A percentile compares a stretch with the other conserved stretches of the same genome.
Conservation (phyloP, 352 stramenopile species). For the Phytophthora ramorum region DNA sequence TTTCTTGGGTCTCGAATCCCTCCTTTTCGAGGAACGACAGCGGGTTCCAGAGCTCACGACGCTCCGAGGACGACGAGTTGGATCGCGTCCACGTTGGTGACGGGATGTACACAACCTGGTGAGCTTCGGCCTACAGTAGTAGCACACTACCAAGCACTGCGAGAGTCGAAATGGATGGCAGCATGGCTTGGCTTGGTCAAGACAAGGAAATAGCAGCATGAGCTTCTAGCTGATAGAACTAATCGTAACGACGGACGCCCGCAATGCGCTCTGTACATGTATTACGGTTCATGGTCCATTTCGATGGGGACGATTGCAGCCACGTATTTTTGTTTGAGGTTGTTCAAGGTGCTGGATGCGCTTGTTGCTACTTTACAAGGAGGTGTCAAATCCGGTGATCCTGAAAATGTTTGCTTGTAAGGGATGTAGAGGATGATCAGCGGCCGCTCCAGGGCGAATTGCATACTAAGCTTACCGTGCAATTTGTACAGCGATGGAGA, state of each 20-base stretch:
- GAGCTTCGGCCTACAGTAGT: conserved; percentile 8
- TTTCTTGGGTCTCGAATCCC: conserved; percentile 44
- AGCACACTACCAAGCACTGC: conserved; percentile 12
- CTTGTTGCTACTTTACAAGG: background rate
- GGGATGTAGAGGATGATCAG: too few relatives aligned
- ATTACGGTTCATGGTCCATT: background rate
- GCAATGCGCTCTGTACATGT: too few relatives aligned
- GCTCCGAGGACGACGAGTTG: background rate
- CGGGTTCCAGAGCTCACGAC: background rate
- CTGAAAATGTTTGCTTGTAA: too few relatives aligned
- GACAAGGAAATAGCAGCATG: background rate
- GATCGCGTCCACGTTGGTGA: background rate
- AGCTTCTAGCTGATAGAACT: background rate
- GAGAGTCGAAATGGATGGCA: conserved; percentile 10
- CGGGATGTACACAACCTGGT: background rate
- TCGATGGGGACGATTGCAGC: conserved; percentile 1
- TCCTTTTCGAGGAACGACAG: conserved; percentile 10
- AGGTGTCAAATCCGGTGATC: too few relatives aligned
- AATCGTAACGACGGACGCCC: background rate
- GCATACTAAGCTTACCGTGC: too few relatives aligned
- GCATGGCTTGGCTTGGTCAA: background rate
- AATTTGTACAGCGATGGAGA: too few relatives aligned
- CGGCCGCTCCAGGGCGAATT: too few relatives aligned
- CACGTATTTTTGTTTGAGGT: background rate
- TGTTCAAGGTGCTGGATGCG: background rate